Base-by-base conservation (phyloP, 768 basidiomycete species). In the Scleroderma bovista region DNA sequence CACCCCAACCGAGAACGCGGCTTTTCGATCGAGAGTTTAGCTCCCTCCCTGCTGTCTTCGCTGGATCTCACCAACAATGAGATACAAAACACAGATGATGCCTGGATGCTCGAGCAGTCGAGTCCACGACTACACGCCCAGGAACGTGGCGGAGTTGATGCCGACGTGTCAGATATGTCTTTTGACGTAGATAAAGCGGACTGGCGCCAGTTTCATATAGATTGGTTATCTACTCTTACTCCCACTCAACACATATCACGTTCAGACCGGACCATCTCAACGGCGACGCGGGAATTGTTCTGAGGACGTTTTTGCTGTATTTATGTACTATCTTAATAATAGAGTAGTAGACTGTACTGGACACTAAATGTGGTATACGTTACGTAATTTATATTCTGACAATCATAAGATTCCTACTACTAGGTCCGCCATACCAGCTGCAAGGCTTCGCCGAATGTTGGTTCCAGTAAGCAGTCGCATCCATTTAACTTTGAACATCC, bases 131-230 rank as follows among this genome's bases (percentile, higher is more conserved):
- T 51, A 36, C 34, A 62, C 43, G 57, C 50, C 31, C 63, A 60
- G 6, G 62, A 66, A 37, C 53, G 57, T 12, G 65, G n/a, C n/a
- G n/a, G 58, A 46, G 62, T 62, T 52, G 69, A 72, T 41, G 70
- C 67, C 1, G 62, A 66, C 34, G 71, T 75, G 5, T 15, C 24
- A 2, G 32, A 50, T 17, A 5, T 49, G 44, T 44, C 49, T 11
- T 46, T 54, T 6, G 60, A 49, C 36, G 36, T 12, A 20, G 46
- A 53, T 20, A 17, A 9, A 24, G 40, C 40, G 36, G 79, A 82
- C 60, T 82, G 80, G 80, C 72, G 78, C 4, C 73, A 79, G 59
- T 81, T 81, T 48, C 79, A 81, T 53, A 65, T 69, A 16, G 75
- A 79, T 43, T 66, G 78, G 55, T 45, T 68, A 2, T 52, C 41